Evolutionary conservation across 768 basidiomycete genomes (phyloP).

Genomic region (Rhodotorula babjevae): DNA sequence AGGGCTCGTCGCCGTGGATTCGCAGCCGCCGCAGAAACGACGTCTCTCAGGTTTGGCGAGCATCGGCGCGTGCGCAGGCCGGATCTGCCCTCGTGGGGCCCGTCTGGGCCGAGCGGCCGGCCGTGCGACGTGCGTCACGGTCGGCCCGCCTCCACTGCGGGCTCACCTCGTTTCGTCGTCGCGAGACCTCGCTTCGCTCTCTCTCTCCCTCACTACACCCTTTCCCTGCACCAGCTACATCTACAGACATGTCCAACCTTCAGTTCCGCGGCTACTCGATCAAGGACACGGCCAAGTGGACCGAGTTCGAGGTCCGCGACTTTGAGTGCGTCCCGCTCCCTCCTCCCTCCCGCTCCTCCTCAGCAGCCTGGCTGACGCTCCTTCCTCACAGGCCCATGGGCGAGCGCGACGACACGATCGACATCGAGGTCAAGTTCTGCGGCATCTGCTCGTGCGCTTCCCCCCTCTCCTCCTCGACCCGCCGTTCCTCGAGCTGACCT

Average conservation of each 20-base stretch:
- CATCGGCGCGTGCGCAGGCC: too few species aligned
- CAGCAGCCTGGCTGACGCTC: too few species aligned
- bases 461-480: background rate
- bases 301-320: conserved; percentile 32
- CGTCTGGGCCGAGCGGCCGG: too few species aligned
- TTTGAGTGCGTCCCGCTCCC: conserved; percentile 22
- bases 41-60: too few species aligned
- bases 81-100: too few species aligned
- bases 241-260: background rate
- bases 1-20: too few species aligned
- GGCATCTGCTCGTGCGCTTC: background rate
- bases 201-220: background rate
- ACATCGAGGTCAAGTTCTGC: conserved; percentile 24
- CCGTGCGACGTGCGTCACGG: too few species aligned
- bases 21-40: too few species aligned
- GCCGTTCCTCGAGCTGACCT: background rate
- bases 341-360: too few species aligned
- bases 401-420: conserved; percentile 38
- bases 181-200: background rate
- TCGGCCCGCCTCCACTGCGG: too few species aligned
- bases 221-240: too few species aligned
- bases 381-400: conserved; percentile 23
- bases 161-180: too few species aligned
- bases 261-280: conserved; percentile 2
- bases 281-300: conserved; percentile 1